These are phyloP conservation scores for Tulasnella sp. DNA, from an alignment of 768 basidiomycete genomes.

Conservation along the genomic window DNA sequence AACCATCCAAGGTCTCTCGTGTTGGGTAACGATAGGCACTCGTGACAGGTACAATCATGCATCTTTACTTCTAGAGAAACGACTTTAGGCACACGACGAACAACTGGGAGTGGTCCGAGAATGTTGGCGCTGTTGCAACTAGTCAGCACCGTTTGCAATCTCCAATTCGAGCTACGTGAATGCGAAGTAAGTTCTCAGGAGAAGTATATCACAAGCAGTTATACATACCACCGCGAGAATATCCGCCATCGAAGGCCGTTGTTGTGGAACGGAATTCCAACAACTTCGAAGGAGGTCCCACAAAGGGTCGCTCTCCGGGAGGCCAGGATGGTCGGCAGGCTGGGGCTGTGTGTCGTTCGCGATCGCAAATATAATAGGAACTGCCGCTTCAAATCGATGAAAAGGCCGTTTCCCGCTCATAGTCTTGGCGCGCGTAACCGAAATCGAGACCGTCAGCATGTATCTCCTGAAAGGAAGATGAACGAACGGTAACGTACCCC, in stretches of 20 bases:
- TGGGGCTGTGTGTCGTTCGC: background rate
- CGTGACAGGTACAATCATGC: too few relatives aligned
- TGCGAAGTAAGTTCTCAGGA: background rate
- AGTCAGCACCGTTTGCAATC: too few relatives aligned
- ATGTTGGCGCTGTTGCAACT: too few relatives aligned
- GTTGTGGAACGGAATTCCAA: conserved; percentile 1
- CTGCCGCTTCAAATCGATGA: background rate
- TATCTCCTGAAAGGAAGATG: background rate
- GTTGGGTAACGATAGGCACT: too few relatives aligned
- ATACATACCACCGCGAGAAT: background rate
- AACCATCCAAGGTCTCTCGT: too few relatives aligned
- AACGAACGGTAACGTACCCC: background rate
- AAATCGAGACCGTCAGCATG: background rate
- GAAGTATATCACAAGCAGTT: background rate
- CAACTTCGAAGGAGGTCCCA: conserved; percentile 15
- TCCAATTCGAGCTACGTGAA: background rate
- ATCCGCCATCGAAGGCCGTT: background rate
- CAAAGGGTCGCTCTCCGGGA: background rate
- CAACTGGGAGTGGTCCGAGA: too few relatives aligned
- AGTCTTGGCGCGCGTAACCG: background rate
- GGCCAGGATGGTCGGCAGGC: background rate
- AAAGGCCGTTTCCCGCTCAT: background rate
- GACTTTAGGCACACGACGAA: too few relatives aligned
- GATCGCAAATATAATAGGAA: background rate
- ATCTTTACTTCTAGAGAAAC: too few relatives aligned